phyloP scores from a whole-genome alignment of 2,329 filamentous ascomycete species.

The Calonectria hawksworthii region DNA sequence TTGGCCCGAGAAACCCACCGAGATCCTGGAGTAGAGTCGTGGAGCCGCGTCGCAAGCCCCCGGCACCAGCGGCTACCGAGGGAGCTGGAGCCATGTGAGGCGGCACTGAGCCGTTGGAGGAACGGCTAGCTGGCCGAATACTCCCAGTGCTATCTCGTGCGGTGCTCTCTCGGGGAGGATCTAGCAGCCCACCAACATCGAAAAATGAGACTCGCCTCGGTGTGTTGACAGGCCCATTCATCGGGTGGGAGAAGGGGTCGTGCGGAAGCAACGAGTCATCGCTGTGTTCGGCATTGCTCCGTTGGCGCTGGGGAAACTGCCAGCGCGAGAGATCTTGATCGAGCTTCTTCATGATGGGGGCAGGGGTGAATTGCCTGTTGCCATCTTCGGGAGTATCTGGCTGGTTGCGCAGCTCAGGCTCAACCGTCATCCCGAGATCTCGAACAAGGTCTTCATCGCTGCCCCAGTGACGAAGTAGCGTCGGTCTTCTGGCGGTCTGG shows the following conservation, averaged over 20 bases:
- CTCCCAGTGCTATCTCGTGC: conserved; percentile 50
- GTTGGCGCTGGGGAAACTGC: conserved; percentile 60
- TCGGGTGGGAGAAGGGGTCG: conserved; percentile 50
- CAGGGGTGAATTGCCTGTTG: conserved; percentile 51
- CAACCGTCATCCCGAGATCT: conserved; percentile 79
- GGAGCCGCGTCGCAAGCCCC: conserved; percentile 67
- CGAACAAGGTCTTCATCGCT: conserved; percentile 93
- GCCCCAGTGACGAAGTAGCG: conserved; percentile 79
- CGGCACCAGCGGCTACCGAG: conserved; percentile 59
- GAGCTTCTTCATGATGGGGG: conserved; percentile 51
- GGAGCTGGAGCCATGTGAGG: conserved; percentile 56
- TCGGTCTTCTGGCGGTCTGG: conserved; percentile 57
- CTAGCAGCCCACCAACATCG: conserved; percentile 84
- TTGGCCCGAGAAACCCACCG: conserved; percentile 65
- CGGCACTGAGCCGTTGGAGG: conserved; percentile 55
- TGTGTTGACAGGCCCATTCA: conserved; percentile 34
- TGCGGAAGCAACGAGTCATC: conserved; percentile 60
- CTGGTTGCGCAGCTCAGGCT: conserved; percentile 63
- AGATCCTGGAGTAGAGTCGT: conserved; percentile 71
- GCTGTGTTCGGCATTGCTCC: conserved; percentile 56
- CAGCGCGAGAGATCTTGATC: conserved; percentile 60
- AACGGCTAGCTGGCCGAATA: conserved; percentile 57
- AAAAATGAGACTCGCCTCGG: conserved; percentile 79
- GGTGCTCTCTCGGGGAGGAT: conserved; percentile 56
- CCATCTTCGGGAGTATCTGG: conserved; percentile 46